Evolutionary conservation across 169 alveolate genomes (phyloP).

Genomic region (Toxoplasma gondii): DNA sequence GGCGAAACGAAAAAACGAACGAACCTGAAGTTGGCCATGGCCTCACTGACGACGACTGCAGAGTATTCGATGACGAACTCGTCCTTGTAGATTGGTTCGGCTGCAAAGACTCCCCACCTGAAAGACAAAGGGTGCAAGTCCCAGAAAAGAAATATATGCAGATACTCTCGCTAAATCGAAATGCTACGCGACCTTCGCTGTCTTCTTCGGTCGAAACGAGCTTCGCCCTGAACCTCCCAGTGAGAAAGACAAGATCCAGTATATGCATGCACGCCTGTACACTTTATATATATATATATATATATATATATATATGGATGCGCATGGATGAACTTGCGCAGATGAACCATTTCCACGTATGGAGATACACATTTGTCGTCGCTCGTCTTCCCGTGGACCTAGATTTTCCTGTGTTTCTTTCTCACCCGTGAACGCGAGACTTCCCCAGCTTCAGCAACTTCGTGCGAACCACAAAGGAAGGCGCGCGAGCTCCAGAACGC

Average conservation of each 20-base stretch:
- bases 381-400: too few relatives aligned
- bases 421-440: constrained; percentile 41
- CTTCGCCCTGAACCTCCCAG: too few relatives aligned
- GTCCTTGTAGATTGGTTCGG: constrained; percentile 52
- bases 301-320: too few relatives aligned
- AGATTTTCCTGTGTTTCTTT: too few relatives aligned
- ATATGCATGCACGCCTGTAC: background rate
- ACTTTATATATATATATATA: too few relatives aligned
- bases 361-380: too few relatives aligned
- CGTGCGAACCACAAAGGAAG: constrained; percentile 14
- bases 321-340: background rate
- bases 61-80: constrained; percentile 66
- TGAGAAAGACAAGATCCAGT: background rate
- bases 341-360: too few relatives aligned
- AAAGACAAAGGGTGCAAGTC: background rate
- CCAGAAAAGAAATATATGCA: background rate
- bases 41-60: constrained; percentile 57
- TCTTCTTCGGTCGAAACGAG: too few relatives aligned
- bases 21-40: constrained; percentile 59
- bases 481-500: constrained; percentile 20
- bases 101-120: constrained; percentile 65
- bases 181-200: too few relatives aligned
- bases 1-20: background rate
- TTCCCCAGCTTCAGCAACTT: constrained; percentile 25
- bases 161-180: background rate